A percentile compares a stretch with the other conserved stretches of the same genome.
Conservation (phyloP, 176 grass and related monocot genomes). For the Zoysia japonica region DNA sequence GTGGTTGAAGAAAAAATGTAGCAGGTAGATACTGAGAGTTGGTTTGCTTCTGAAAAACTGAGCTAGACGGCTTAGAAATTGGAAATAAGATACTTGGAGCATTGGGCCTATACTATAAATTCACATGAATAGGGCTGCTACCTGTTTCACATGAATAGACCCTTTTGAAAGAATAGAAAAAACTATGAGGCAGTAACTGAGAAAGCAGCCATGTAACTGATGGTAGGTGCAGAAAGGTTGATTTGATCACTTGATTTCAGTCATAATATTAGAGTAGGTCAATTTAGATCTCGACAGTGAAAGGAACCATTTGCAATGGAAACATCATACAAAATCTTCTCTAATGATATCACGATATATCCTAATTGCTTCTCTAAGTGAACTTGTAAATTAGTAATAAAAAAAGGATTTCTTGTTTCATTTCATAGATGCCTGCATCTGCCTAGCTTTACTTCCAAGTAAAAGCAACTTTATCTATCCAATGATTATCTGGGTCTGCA, state of each 20-base stretch:
- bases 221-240: conserved; percentile 2
- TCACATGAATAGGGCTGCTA: not conserved
- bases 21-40: too few species aligned
- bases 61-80: not conserved
- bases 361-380: too few species aligned
- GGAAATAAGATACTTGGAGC: not conserved
- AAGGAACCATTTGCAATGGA: not conserved
- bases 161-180: conserved; percentile 25
- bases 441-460: conserved; percentile 44
- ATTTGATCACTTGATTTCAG: conserved; percentile 31
- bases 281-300: not conserved
- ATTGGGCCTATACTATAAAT: not conserved
- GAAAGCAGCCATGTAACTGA: conserved; percentile 16
- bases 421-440: not conserved
- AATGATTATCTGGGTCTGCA: conserved; percentile 36
- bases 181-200: not conserved
- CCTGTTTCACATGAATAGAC: conserved; percentile 15
- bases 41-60: not conserved
- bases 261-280: conserved; percentile 22
- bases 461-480: conserved; percentile 36
- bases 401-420: too few species aligned
- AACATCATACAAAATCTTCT: not conserved
- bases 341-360: too few species aligned
- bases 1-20: too few species aligned
- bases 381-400: too few species aligned